Evolutionary conservation across 2,329 filamentous ascomycete species (phyloP), one percentile per base, ranked within the genome.

Genomic region (Microdochium paspali): DNA sequence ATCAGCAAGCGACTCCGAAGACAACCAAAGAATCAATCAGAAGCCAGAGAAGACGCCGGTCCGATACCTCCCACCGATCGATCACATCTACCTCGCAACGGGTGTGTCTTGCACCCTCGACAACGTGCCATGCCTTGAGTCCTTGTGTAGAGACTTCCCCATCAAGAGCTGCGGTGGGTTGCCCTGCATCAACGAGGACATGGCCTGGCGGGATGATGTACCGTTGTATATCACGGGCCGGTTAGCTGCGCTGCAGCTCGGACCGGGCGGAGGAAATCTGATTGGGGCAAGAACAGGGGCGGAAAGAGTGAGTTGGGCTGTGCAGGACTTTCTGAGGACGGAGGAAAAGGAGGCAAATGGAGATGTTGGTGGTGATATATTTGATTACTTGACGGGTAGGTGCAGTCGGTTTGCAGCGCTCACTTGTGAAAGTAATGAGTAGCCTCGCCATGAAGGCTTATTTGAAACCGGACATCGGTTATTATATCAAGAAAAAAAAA

Each of bases 21-120:
- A 40, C 35, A 6, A 20, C 4, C 15, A 4, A 18, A 15, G 5
- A n/a, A n/a, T n/a, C n/a, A n/a, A n/a, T n/a, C n/a, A n/a, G n/a
- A n/a, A n/a, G n/a, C n/a, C n/a, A n/a, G n/a, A n/a, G n/a, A n/a
- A n/a, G n/a, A n/a, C n/a, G n/a, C n/a, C n/a, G n/a, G n/a, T n/a
- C n/a, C n/a, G 35, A 21, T 3, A 18, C 18, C 66, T 74, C 3
- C 79, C 82, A 0, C 65, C 72, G 0, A 69, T 79, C 13, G 65
- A 90, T 60, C 85, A 84, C 62, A 79, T 90, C 52, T 85, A 86
- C 63, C 87, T 85, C 56, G 85, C 87, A 13, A 91, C 87, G 0
- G 87, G 87, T 0, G 77, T 86, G 32, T 73, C 80, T 44, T 77
- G 79, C 0, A 73, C 89, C 52, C 77, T 88, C 24, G 58, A 65